These are phyloP conservation scores for Candida insectalens DNA, from an alignment of 805 yeast genomes.

Conservation along the genomic window DNA sequence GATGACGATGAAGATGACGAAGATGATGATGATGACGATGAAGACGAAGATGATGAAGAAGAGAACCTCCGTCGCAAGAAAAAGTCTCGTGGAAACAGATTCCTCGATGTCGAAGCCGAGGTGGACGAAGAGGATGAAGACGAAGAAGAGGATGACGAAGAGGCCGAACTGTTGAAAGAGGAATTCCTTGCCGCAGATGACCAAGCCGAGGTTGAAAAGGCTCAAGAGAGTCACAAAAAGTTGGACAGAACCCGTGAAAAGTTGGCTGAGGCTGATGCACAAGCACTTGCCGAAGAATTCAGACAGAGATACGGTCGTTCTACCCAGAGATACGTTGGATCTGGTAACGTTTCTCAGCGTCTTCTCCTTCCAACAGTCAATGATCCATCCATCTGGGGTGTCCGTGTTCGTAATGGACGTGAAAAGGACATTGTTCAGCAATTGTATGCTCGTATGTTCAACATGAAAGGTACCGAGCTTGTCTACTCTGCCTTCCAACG, in stretches of 20 bases:
- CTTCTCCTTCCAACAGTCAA: conserved; percentile 89
- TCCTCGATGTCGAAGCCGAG: conserved; percentile 97
- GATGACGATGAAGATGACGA: conserved; percentile 33
- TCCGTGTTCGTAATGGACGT: conserved; percentile 85
- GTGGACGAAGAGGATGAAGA: conserved; percentile 97
- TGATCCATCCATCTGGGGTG: conserved; percentile 94
- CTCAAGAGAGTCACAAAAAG: conserved; percentile 64
- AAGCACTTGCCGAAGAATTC: conserved; percentile 81
- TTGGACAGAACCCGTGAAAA: conserved; percentile 76
- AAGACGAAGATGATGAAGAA: conserved; percentile 48
- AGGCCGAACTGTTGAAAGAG: conserved; percentile 77
- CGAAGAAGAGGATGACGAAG: conserved; percentile 82
- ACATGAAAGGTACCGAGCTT: conserved; percentile 70
- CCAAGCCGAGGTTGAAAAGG: conserved; percentile 45
- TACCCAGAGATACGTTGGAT: conserved; percentile 74
- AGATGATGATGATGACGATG: conserved; percentile 42
- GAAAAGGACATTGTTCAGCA: conserved; percentile 87
- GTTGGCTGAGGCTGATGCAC: conserved; percentile 90
- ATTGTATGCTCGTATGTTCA: conserved; percentile 73
- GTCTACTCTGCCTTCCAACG: conserved; percentile 89
- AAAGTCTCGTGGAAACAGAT: conserved; percentile 60
- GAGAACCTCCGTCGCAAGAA: conserved; percentile 39
- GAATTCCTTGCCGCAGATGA: conserved; percentile 69
- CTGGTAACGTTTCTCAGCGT: conserved; percentile 75
- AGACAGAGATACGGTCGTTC: conserved; percentile 88